phyloP scores from a whole-genome alignment of 345 rosid species.

The Punica granatum region DNA sequence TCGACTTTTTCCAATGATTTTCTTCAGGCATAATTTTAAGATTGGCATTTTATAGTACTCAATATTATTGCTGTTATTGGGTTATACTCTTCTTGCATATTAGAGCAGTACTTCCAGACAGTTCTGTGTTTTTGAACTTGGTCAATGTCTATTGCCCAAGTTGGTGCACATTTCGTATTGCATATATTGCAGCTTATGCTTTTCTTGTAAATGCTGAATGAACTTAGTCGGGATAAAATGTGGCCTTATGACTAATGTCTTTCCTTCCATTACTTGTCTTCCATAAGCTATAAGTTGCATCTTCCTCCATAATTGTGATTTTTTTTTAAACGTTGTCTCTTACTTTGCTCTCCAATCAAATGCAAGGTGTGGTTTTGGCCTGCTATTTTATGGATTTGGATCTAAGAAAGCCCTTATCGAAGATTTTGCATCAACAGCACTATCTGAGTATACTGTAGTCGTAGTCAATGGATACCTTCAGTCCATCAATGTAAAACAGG shows the following conservation, averaged over 20 bases:
- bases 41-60: too few species aligned
- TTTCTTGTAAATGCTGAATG: too few species aligned
- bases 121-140: background rate
- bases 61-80: too few species aligned
- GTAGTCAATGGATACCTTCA: conserved; percentile 90
- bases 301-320: background rate
- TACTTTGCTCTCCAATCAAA: background rate
- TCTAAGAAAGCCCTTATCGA: conserved; percentile 72
- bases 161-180: too few species aligned
- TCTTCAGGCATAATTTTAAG: too few species aligned
- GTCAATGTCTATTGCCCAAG: background rate
- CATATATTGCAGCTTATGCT: too few species aligned
- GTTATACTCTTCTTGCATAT: background rate
- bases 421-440: conserved; percentile 77
- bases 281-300: background rate
- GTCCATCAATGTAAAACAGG: conserved; percentile 81
- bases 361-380: conserved; percentile 81
- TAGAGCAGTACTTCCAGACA: background rate
- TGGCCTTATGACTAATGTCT: too few species aligned
- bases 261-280: background rate
- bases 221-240: too few species aligned
- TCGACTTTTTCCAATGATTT: too few species aligned
- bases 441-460: conserved; percentile 60
- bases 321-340: background rate
- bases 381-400: conserved; percentile 90